Evolutionary conservation across 805 yeast genomes (phyloP).

Genomic region (Ogataea paraovalis): DNA sequence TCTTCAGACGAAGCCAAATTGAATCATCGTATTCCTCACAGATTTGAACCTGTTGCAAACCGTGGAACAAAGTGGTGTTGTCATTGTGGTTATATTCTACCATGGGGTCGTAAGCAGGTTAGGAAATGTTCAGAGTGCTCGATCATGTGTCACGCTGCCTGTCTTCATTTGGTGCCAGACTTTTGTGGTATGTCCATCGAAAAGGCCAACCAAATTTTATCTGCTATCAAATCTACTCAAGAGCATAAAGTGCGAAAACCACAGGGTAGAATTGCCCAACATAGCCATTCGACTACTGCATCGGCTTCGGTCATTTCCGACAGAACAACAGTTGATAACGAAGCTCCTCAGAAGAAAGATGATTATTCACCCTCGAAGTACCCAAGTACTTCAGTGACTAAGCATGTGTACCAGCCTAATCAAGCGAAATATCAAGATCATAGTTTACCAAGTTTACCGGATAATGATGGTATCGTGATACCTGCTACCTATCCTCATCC

Average conservation of each 20-base stretch:
- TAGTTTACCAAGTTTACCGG: constrained; percentile 13
- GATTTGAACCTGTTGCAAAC: constrained; percentile 88
- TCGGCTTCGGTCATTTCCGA: constrained; percentile 7
- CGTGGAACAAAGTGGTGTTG: constrained; percentile 99
- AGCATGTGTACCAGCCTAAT: constrained; percentile 8
- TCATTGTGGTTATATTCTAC: constrained; percentile 95
- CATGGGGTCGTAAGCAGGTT: constrained; percentile 91
- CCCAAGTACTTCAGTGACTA: constrained; percentile 25
- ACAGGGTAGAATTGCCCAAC: background rate
- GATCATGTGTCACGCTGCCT: constrained; percentile 86
- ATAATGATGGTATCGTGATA: constrained; percentile 2
- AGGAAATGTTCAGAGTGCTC: constrained; percentile 94
- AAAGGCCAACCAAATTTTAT: constrained; percentile 84
- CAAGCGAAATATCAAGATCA: constrained; percentile 14
- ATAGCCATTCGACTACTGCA: constrained; percentile 10
- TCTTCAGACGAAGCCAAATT: constrained; percentile 75
- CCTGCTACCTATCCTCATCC: background rate
- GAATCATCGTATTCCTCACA: constrained; percentile 95
- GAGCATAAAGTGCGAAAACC: constrained; percentile 24
- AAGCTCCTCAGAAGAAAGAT: constrained; percentile 13
- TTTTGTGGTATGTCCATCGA: constrained; percentile 99
- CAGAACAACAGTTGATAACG: constrained; percentile 6
- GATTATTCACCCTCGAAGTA: constrained; percentile 14
- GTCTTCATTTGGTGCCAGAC: constrained; percentile 95
- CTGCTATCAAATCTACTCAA: constrained; percentile 75